Conservation (phyloP, 768 basidiomycete species). For the Stropharia rugosoannulata region DNA sequence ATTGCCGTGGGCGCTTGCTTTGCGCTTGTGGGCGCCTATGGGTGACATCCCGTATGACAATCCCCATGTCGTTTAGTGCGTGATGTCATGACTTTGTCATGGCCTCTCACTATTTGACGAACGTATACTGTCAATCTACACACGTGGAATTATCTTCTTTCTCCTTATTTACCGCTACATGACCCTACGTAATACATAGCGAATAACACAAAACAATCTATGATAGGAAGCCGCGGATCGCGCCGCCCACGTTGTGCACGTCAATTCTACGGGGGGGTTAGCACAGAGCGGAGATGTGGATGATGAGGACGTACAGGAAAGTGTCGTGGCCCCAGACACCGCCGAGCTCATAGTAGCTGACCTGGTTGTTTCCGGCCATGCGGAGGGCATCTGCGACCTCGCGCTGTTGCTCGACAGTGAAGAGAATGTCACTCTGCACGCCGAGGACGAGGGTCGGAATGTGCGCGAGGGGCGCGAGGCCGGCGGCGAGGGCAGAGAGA, state of each 20-base stretch:
- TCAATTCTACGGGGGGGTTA: conserved; percentile 55
- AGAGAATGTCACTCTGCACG: conserved; percentile 95
- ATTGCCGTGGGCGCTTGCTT: no score
- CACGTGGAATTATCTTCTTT: no score
- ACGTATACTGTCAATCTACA: no score
- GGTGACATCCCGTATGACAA: no score
- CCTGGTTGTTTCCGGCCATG: conserved; percentile 83
- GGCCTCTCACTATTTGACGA: no score
- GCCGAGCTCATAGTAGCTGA: conserved; percentile 96
- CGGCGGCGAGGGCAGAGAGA: conserved; percentile 73
- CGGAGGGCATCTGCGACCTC: conserved; percentile 92
- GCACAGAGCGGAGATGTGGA: not conserved
- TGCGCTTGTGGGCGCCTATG: no score
- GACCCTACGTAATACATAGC: no score
- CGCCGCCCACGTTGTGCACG: conserved; percentile 86
- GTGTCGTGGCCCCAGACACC: conserved; percentile 99
- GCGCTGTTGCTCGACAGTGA: conserved; percentile 96
- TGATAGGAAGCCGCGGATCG: conserved; percentile 85
- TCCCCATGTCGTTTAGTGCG: no score
- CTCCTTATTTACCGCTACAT: no score
- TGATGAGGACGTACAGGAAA: conserved; percentile 66
- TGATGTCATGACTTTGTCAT: no score
- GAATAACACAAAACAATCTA: conserved; percentile 19
- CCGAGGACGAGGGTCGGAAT: conserved; percentile 88
- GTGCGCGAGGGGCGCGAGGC: conserved; percentile 69